Base-by-base conservation (phyloP, 2,329 filamentous ascomycete species). In the Neoarthrinium moseri region DNA sequence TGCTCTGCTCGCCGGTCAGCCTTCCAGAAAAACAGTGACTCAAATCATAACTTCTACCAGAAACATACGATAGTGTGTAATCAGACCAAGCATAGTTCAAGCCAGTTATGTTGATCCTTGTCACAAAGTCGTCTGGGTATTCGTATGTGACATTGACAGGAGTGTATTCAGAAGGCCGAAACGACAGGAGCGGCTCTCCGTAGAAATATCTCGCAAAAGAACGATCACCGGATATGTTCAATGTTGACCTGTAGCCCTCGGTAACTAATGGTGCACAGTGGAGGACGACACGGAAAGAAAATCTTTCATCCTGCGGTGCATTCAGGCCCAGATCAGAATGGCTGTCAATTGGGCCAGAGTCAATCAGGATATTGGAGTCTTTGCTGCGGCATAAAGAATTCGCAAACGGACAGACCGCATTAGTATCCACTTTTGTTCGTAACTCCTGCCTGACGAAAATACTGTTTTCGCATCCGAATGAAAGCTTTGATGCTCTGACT, bases 321-420 rank as follows among this genome's bases (percentile, higher is more conserved):
- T 45, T 45, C 11, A 45, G 24, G 4, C 43, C 43, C 12, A 45
- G n/a, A 27, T 45, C 32, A 12, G 37, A 12, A 20, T 45, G 37
- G 26, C 43, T 45, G 34, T 45, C 43, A 20, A 45, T 23, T 12
- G 37, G 30, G 2, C 34, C 34, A 5, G 43, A 38, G 18, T 45
- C 43, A 3, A 45, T 11, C 6, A 17, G 43, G 30, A 45, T 6
- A 20, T 37, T 45, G 5, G 34, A 37, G 4, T n/a, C 6, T 10
- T 32, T 38, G 23, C 10, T 17, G 7, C 18, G 24, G 18, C 43
- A 45, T 17, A 45, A 15, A 17, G 22, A n/a, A 5, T 24, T 17
- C n/a, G 20, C 11, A 22, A 45, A 45, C 3, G 43, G 43, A 17
- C 34, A 45, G 6, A 8, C 26, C 5, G 5, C 7, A 1, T 18